These are phyloP conservation scores for Colletotrichum kahawae DNA, from an alignment of 2,329 filamentous ascomycete genomes.

Conservation along the genomic window DNA sequence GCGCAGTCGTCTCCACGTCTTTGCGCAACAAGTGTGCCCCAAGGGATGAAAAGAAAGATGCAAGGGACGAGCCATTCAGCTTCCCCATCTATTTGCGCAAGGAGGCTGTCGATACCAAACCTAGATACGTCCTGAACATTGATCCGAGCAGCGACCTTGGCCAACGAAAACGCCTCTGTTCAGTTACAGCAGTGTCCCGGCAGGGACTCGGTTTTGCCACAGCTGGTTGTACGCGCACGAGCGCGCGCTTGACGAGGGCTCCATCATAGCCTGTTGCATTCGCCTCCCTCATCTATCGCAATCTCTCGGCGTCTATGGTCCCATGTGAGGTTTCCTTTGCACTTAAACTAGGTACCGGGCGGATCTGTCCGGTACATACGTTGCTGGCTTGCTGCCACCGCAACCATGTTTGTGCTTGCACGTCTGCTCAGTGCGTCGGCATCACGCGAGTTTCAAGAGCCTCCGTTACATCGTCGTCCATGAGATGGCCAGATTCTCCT, in stretches of 20 bases:
- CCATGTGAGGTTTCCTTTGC: background rate
- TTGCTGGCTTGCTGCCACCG: background rate
- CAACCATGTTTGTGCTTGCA: background rate
- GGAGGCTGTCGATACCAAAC: background rate
- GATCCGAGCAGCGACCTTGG: background rate
- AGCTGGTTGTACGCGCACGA: background rate
- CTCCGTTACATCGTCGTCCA: background rate
- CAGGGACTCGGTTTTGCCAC: background rate
- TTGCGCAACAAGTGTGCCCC: background rate
- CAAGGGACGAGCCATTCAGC: background rate
- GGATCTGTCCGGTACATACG: background rate
- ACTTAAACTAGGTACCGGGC: background rate
- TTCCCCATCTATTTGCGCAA: background rate
- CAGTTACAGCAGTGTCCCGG: background rate
- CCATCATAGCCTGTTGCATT: background rate
- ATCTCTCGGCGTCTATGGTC: background rate
- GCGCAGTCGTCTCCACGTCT: background rate
- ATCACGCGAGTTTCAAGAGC: background rate
- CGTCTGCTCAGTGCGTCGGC: background rate
- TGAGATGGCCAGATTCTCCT: background rate
- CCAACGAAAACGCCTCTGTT: background rate
- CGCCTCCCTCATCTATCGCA: background rate
- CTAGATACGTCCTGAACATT: background rate
- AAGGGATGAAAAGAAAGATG: background rate
- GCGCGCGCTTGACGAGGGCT: background rate